A percentile compares a stretch with the other conserved stretches of the same genome.
Evolutionary conservation across 2,329 filamentous ascomycete species (phyloP).

Genomic region (Xylaria sp.): DNA sequence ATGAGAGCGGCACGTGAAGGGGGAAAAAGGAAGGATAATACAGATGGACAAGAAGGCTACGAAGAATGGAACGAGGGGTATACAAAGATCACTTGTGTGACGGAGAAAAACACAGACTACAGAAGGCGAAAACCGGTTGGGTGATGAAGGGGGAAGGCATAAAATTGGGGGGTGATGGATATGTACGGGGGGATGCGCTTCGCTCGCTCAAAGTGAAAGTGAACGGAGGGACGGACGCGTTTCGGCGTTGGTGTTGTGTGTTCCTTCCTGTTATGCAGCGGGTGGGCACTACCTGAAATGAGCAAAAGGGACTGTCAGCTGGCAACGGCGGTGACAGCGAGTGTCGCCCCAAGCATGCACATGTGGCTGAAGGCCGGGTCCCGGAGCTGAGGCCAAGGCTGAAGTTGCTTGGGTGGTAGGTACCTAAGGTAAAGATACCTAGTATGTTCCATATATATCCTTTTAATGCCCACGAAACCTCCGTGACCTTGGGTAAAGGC

Average conservation of each 20-base stretch:
- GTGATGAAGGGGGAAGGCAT: slow-evolving; percentile 9
- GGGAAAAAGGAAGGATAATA: slow-evolving; percentile 9
- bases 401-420: not conserved
- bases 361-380: slow-evolving; percentile 13
- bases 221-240: slow-evolving; percentile 25
- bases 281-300: slow-evolving; percentile 1
- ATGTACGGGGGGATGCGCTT: not conserved
- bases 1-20: not conserved
- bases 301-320: slow-evolving; percentile 14
- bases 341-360: not conserved
- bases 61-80: not conserved
- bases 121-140: slow-evolving; percentile 1
- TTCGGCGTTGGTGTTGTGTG: slow-evolving; percentile 26
- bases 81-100: slow-evolving; percentile 3
- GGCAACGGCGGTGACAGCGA: not conserved
- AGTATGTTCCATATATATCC: too few species aligned
- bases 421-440: too few species aligned
- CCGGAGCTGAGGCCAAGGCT: not conserved
- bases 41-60: slow-evolving; percentile 1
- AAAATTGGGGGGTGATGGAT: not conserved
- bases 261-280: not conserved
- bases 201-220: slow-evolving; percentile 16
- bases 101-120: not conserved
- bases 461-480: too few species aligned
- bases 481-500: too few species aligned